Percentiles rank a stretch among this genome's conserved stretches.
Evolutionary conservation across 1,139 yeast species (phyloP).

Genomic region (Sugiyamaella neomexicana): DNA sequence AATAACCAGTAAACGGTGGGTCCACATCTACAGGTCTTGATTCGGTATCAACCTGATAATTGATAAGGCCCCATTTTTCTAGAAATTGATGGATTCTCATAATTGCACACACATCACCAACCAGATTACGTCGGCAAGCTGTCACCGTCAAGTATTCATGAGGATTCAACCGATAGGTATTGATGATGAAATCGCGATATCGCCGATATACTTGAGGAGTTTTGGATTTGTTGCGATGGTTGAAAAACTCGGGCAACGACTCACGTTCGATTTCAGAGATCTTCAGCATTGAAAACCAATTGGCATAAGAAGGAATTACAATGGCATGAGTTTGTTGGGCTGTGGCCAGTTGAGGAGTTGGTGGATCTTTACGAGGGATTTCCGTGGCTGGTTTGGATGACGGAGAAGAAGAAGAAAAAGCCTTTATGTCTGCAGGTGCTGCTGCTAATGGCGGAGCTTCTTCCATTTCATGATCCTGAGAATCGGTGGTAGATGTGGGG

Average conservation of each 20-base stretch:
- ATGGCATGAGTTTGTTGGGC: slow-evolving; percentile 76
- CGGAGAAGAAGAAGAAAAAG: not conserved
- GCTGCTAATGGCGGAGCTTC: slow-evolving; percentile 10
- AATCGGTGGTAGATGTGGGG: not conserved
- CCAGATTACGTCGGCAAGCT: slow-evolving; percentile 86
- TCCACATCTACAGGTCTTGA: slow-evolving; percentile 69
- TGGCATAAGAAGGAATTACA: slow-evolving; percentile 88
- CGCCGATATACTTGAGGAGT: slow-evolving; percentile 69
- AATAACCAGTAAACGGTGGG: slow-evolving; percentile 62
- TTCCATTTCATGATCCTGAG: slow-evolving; percentile 12
- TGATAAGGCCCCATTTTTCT: slow-evolving; percentile 94
- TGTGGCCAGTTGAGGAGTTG: not conserved
- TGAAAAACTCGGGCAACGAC: slow-evolving; percentile 83
- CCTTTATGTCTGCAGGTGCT: not conserved
- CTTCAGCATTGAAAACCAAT: slow-evolving; percentile 80
- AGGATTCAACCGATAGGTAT: slow-evolving; percentile 83
- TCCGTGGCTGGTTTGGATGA: slow-evolving; percentile 5
- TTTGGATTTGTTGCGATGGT: slow-evolving; percentile 63
- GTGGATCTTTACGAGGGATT: slow-evolving; percentile 4
- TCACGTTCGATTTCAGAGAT: slow-evolving; percentile 66
- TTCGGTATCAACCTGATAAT: slow-evolving; percentile 84
- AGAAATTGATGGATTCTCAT: slow-evolving; percentile 87
- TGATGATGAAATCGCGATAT: slow-evolving; percentile 78
- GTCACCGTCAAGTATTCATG: slow-evolving; percentile 84
- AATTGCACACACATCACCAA: slow-evolving; percentile 94